A percentile compares a stretch with the other conserved stretches of the same genome.
Conservation (phyloP, 2,329 filamentous ascomycete species). For the Fusarium annulatum region DNA sequence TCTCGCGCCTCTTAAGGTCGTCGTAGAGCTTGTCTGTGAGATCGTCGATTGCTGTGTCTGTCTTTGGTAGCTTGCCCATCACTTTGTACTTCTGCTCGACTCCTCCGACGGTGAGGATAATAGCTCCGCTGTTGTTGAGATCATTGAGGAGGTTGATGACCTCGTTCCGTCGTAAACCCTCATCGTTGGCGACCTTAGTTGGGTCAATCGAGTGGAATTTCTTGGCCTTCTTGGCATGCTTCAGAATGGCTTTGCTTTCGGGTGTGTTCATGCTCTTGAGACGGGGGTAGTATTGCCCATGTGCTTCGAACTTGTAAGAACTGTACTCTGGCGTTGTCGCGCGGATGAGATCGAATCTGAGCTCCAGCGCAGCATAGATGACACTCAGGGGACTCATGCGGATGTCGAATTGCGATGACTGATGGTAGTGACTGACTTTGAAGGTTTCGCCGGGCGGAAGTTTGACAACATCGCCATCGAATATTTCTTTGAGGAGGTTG, state of each 20-base stretch:
- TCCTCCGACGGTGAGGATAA: slow-evolving; percentile 63
- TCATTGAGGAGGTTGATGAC: slow-evolving; percentile 66
- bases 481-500: slow-evolving; percentile 62
- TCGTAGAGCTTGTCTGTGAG: slow-evolving; percentile 61
- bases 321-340: slow-evolving; percentile 68
- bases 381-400: slow-evolving; percentile 60
- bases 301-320: slow-evolving; percentile 62
- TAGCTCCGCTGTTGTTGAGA: slow-evolving; percentile 60
- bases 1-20: slow-evolving; percentile 64
- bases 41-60: slow-evolving; percentile 53
- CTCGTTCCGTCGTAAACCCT: slow-evolving; percentile 55
- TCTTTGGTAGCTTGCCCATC: slow-evolving; percentile 57
- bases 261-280: slow-evolving; percentile 53
- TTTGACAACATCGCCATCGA: slow-evolving; percentile 49
- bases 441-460: slow-evolving; percentile 34
- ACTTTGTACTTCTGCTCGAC: slow-evolving; percentile 67
- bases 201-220: slow-evolving; percentile 62
- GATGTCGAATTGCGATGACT: slow-evolving; percentile 65
- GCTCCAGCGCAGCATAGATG: slow-evolving; percentile 70
- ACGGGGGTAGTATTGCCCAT: slow-evolving; percentile 45
- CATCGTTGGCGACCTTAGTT: slow-evolving; percentile 49
- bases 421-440: slow-evolving; percentile 57
- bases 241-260: slow-evolving; percentile 58
- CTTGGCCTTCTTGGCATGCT: slow-evolving; percentile 52
- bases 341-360: slow-evolving; percentile 66